These are phyloP conservation scores for Chenopodium formosanum DNA, from an alignment of 148 eudicot species.

Conservation along the genomic window DNA sequence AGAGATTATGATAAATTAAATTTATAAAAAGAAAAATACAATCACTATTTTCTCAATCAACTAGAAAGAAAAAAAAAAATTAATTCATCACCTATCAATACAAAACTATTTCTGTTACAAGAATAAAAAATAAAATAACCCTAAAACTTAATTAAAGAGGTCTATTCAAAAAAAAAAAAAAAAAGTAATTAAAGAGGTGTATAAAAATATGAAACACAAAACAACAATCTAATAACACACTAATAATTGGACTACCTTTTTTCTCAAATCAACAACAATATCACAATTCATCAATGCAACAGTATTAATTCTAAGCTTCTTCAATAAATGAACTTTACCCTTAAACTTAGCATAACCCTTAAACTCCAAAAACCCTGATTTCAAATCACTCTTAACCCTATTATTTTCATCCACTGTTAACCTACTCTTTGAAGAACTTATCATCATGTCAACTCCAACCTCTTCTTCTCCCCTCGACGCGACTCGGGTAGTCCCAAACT, in stretches of 20 bases:
- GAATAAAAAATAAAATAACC: too few species aligned
- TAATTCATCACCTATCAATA: too few species aligned
- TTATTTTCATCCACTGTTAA: neutral
- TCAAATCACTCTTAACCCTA: slow-evolving; percentile 27
- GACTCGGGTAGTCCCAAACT: slow-evolving; percentile 16
- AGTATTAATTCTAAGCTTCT: slow-evolving; percentile 7
- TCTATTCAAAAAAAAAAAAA: too few species aligned
- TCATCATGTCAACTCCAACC: slow-evolving; percentile 14
- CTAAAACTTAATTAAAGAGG: too few species aligned
- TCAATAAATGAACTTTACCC: neutral
- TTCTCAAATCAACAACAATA: slow-evolving; percentile 3
- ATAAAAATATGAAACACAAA: too few species aligned
- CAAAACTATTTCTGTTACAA: too few species aligned
- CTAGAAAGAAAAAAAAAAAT: too few species aligned
- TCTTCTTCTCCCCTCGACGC: slow-evolving; percentile 15
- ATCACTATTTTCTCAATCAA: too few species aligned
- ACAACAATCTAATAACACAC: neutral
- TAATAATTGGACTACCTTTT: neutral
- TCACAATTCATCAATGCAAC: slow-evolving; percentile 17
- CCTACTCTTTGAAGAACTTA: slow-evolving; percentile 9
- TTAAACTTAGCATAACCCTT: neutral
- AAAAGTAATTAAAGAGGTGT: too few species aligned
- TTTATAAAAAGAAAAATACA: too few species aligned
- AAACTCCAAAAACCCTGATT: neutral
- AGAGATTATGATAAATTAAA: too few species aligned